Base-by-base conservation (phyloP, 768 basidiomycete species). In the Tubosaeta brunneosetosa region DNA sequence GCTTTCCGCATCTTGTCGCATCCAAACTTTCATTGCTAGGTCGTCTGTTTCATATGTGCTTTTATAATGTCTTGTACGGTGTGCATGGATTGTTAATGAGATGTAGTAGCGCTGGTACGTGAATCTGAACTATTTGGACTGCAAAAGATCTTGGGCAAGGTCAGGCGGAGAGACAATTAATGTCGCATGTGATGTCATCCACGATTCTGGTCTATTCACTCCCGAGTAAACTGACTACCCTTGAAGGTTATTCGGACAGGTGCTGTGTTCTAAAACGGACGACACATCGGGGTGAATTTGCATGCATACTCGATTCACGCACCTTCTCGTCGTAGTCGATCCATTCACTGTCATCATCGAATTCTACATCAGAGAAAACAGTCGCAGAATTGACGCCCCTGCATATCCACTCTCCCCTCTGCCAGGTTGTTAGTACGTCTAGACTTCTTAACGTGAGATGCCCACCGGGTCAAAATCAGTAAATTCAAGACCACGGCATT, bases 261-360 rank as follows among this genome's bases (percentile, higher is more conserved):
- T 14, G 78, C 66, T 17, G 74, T 72, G 13, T 77, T 75, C 88
- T 86, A 53, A 56, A 47, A 55, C 33, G 49, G 43, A 46, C 29
- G 31, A 38, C 10, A 10, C 4, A 34, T 59, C 3, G 25, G 52
- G 49, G 33, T 13, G 25, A 41, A 27, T 5, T 16, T 14, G 6
- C 16, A 26, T 6, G 22, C 22, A 27, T 31, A 32, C 26, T 12
- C 27, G 16, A 19, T 17, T 16, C 33, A 45, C 52, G 41, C 55
- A 86, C 92, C 79, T 93, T 91, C 67, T 95, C 92, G 59, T 95
- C 92, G 59, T 95, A 95, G 61, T 94, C 92, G 12, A 75, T 80
- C 93, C 93, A 95, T 52, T 67, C 66, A 65, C 4, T 29, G 29
- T 85, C 83, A 0, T 62, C 49, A 27, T 51, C 32, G 45, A 64